A percentile compares a stretch with the other conserved stretches of the same genome.
Evolutionary conservation across 768 basidiomycete genomes (phyloP).

Genomic region (Podaxis pistillaris): DNA sequence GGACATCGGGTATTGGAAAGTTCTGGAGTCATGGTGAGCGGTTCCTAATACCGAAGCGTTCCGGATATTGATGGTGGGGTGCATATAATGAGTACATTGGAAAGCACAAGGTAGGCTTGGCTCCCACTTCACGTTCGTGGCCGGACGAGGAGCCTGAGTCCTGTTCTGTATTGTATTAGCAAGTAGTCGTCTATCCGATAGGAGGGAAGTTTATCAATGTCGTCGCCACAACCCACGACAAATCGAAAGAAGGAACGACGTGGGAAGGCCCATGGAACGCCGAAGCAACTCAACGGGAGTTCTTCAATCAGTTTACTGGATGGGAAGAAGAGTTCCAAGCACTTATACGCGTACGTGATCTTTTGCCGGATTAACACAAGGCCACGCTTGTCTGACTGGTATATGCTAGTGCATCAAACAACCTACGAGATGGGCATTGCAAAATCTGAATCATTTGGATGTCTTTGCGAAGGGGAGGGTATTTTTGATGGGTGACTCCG

Average conservation of each 20-base stretch:
- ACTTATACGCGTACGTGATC: conserved; percentile 17
- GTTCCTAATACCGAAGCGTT: not conserved
- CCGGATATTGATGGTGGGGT: not conserved
- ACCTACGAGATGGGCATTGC: conserved; percentile 23
- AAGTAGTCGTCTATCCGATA: conserved; percentile 46
- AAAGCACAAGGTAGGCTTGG: conserved; percentile 20
- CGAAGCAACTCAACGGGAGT: conserved; percentile 16
- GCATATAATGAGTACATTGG: conserved; percentile 18
- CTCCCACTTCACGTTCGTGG: no score
- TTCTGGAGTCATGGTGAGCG: conserved; percentile 17
- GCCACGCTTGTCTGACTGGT: not conserved
- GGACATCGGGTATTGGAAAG: conserved; percentile 23
- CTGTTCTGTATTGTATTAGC: conserved; percentile 25
- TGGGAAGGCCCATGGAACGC: conserved; percentile 19
- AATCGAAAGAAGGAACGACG: conserved; percentile 12
- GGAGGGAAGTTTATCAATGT: conserved; percentile 48
- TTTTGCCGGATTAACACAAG: not conserved
- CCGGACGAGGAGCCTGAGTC: not conserved
- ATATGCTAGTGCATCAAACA: conserved; percentile 19
- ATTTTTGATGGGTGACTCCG: conserved; percentile 24
- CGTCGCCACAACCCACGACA: conserved; percentile 33
- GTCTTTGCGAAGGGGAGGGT: conserved; percentile 19
- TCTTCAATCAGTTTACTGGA: conserved; percentile 11
- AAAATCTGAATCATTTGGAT: conserved; percentile 18
- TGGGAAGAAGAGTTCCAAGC: conserved; percentile 19